Percentiles rank a stretch among this genome's conserved stretches.
These are phyloP conservation scores for Wickerhamia fluorescens DNA, from an alignment of 805 yeast genomes.

Conservation along the genomic window DNA sequence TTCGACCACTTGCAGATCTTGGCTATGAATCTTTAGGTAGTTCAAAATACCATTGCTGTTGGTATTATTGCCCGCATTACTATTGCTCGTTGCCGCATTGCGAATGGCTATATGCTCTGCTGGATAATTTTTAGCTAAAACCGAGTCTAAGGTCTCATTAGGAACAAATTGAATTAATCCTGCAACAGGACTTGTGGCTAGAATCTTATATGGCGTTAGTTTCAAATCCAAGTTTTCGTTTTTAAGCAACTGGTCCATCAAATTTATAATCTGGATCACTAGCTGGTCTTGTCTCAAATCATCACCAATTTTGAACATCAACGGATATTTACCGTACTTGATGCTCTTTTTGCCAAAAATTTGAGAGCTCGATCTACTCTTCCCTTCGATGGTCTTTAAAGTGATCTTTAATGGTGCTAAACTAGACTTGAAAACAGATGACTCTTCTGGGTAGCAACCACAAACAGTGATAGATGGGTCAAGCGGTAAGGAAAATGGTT, in stretches of 20 bases:
- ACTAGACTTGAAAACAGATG: conserved; percentile 85
- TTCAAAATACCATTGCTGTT: conserved; percentile 65
- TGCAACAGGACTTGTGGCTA: conserved; percentile 85
- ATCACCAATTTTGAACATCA: conserved; percentile 94
- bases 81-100: no score
- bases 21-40: conserved; percentile 50
- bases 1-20: conserved; percentile 16
- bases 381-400: conserved; percentile 47
- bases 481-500: conserved; percentile 66
- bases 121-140: conserved; percentile 40
- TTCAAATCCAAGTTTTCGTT: conserved; percentile 87
- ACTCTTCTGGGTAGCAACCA: conserved; percentile 74
- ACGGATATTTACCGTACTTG: conserved; percentile 49
- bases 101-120: no score
- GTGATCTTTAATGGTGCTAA: conserved; percentile 82
- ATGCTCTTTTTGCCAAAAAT: conserved; percentile 26
- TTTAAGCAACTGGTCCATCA: conserved; percentile 83
- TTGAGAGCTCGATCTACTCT: conserved; percentile 17
- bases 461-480: conserved; percentile 72
- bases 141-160: conserved; percentile 79
- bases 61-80: conserved; percentile 4
- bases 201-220: conserved; percentile 80
- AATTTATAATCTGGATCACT: conserved; percentile 84
- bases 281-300: conserved; percentile 95
- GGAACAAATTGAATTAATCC: conserved; percentile 96